Evolutionary conservation across 139 green algal genomes (phyloP).

Genomic region (Tetraselmis chui): DNA sequence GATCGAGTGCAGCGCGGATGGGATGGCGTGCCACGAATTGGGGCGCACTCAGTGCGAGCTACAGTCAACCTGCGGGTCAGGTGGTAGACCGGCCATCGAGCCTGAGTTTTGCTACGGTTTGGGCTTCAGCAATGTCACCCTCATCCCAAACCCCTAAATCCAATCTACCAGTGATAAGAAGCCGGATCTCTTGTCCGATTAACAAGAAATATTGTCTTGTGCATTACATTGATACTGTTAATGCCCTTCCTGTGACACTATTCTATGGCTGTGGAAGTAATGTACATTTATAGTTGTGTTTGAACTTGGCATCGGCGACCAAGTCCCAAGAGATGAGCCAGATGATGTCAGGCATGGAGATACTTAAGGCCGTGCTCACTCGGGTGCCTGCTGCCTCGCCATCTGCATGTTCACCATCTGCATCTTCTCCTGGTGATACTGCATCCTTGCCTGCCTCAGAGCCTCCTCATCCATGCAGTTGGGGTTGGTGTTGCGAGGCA

Average conservation of each 20-base stretch:
- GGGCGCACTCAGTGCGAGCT: background rate
- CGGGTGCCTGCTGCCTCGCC: background rate
- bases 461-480: background rate
- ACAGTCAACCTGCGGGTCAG: background rate
- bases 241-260: too few species aligned
- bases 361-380: too few species aligned
- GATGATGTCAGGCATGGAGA: too few species aligned
- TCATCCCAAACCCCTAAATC: too few species aligned
- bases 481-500: background rate
- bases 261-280: too few species aligned
- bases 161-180: too few species aligned
- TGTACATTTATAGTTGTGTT: too few species aligned
- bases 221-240: too few species aligned
- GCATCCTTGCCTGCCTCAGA: background rate
- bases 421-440: background rate
- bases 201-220: too few species aligned
- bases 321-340: too few species aligned
- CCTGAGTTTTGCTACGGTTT: background rate
- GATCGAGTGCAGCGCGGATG: background rate
- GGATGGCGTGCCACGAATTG: background rate
- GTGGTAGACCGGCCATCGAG: background rate
- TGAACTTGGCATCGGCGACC: too few species aligned
- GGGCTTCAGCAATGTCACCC: background rate
- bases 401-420: background rate
- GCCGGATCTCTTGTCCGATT: too few species aligned